Evolutionary conservation across 2,329 filamentous ascomycete genomes (phyloP).

Genomic region (Nigrospora sphaerica): DNA sequence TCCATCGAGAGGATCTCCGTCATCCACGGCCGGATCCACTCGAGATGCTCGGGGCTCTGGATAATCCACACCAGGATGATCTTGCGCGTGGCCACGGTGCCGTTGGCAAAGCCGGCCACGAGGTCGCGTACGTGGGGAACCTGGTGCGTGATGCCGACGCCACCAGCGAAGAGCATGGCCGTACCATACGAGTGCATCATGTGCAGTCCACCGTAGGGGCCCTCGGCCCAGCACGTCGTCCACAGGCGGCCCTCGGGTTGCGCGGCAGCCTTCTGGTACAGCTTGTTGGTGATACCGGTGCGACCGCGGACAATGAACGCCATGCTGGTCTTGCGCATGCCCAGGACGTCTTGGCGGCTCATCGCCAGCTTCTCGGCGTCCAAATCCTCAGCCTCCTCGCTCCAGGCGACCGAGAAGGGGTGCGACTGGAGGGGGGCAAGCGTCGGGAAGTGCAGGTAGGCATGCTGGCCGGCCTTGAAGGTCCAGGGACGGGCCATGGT

Average conservation of each 20-base stretch:
- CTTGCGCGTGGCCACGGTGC: conserved; percentile 64
- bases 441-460: conserved; percentile 70
- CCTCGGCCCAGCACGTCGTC: conserved; percentile 64
- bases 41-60: conserved; percentile 70
- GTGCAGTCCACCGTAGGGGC: conserved; percentile 70
- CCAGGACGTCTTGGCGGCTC: conserved; percentile 50
- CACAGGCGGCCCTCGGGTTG: conserved; percentile 52
- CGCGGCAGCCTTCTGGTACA: conserved; percentile 62
- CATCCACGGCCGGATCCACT: conserved; percentile 83
- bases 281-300: conserved; percentile 63
- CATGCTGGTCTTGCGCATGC: conserved; percentile 56
- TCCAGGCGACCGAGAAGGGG: conserved; percentile 75
- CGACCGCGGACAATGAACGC: conserved; percentile 68
- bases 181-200: conserved; percentile 69
- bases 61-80: conserved; percentile 74
- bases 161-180: conserved; percentile 71
- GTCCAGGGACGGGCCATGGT: conserved; percentile 71
- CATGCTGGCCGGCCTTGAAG: conserved; percentile 69
- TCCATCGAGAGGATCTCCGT: conserved; percentile 72
- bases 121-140: conserved; percentile 70
- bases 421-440: conserved; percentile 70
- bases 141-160: conserved; percentile 75
- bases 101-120: conserved; percentile 59
- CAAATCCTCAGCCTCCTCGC: conserved; percentile 52
- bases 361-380: conserved; percentile 50